A percentile compares a stretch with the other conserved stretches of the same genome.
Evolutionary conservation across 2,329 filamentous ascomycete species (phyloP).

Genomic region (Magnaporthiopsis incrustans): DNA sequence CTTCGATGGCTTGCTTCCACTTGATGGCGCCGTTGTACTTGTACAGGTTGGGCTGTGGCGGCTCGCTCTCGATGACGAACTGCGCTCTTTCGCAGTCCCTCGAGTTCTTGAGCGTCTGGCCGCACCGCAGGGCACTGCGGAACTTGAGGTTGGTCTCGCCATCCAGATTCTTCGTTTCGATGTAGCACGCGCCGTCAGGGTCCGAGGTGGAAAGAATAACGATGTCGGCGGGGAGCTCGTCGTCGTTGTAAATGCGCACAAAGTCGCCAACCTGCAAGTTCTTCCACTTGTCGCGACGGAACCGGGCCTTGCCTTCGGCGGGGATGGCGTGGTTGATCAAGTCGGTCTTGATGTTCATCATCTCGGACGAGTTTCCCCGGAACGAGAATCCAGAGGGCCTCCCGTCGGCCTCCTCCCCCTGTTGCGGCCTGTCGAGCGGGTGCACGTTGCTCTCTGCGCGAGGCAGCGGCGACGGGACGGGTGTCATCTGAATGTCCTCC

Average conservation of each 20-base stretch:
- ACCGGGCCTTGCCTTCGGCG: slow-evolving; percentile 64
- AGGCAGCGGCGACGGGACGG: slow-evolving; percentile 74
- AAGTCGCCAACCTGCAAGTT: slow-evolving; percentile 93
- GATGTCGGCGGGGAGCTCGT: slow-evolving; percentile 89
- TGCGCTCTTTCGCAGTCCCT: slow-evolving; percentile 85
- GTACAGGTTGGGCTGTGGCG: slow-evolving; percentile 89
- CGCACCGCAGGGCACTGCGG: slow-evolving; percentile 80
- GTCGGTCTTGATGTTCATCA: slow-evolving; percentile 41
- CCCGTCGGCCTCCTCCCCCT: slow-evolving; percentile 23
- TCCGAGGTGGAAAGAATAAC: slow-evolving; percentile 91
- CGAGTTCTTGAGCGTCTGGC: slow-evolving; percentile 75
- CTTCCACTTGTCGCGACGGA: slow-evolving; percentile 94
- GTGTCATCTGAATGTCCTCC: slow-evolving; percentile 90
- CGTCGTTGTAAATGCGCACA: slow-evolving; percentile 91
- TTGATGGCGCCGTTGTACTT: slow-evolving; percentile 84
- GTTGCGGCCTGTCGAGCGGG: slow-evolving; percentile 19
- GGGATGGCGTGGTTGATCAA: slow-evolving; percentile 66
- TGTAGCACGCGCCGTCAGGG: slow-evolving; percentile 87
- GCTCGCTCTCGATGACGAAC: slow-evolving; percentile 84
- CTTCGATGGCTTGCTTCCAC: slow-evolving; percentile 68
- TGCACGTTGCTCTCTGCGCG: slow-evolving; percentile 25
- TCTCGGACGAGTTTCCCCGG: slow-evolving; percentile 27
- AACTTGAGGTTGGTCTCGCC: slow-evolving; percentile 98
- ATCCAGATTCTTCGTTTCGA: slow-evolving; percentile 97
- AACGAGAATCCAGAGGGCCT: slow-evolving; percentile 25